Base-by-base conservation (phyloP, 371 early-diverging fungal species). In the Mucor plumbeus region DNA sequence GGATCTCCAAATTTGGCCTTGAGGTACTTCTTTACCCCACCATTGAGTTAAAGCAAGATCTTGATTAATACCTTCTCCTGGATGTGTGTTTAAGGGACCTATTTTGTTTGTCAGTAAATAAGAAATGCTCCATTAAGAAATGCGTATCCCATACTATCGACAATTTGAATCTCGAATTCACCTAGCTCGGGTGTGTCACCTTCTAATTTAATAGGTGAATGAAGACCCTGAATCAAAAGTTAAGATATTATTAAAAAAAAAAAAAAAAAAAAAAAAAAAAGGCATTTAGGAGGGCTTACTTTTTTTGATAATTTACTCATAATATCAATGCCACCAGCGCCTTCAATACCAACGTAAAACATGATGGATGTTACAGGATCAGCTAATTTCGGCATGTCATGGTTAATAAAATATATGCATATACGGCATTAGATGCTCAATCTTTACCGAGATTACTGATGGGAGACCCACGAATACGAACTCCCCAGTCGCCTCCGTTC, bases 401-500 rank as follows among this genome's bases (percentile, higher is more conserved):
- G 13, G 11, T 53, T 31, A 53, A 53, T 26, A 7, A 53, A 7
- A 10, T 21, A 7, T 26, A 13, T 9, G 17, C 14, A 10, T 14
- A 14, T 44, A 35, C 4, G 7, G 15, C 5, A 44, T 7, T 10
- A n/a, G 38, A 10, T 8, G 7, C 15, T 17, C 14, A 21, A 9
- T 15, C 17, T 3, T 63, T 73, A 77, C 71, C 78, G 69, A 75
- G 67, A n/a, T 77, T 63, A 34, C 75, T 64, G 6, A 88, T 75
- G 0, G 88, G 87, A 7, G 76, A 81, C 39, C 95, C 97, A 0
- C 86, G 80, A 39, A 97, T 88, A 35, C 95, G 88, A 8, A 91
- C 94, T 10, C 87, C 91, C 96, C 96, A 96, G 65, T 92, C 91
- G 31, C 95, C 96, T 54, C 92, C 91, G 59, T 83, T 75, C n/a